Percentiles rank a stretch among this genome's conserved stretches.
Conservation (phyloP, 495 filamentous ascomycete species). For the Annulohypoxylon bovei region DNA sequence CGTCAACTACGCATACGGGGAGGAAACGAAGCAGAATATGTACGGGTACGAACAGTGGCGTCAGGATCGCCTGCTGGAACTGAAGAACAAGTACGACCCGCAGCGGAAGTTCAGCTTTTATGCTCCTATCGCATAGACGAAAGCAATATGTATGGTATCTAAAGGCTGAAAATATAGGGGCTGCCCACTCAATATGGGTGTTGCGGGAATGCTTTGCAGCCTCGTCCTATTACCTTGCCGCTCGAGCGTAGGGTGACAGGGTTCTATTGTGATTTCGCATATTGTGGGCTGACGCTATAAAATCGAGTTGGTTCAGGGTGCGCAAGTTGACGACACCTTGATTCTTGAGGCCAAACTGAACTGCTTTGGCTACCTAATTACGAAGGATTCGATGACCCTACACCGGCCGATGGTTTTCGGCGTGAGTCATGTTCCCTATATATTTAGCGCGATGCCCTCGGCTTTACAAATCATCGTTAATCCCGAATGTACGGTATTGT, state of each 20-base stretch:
- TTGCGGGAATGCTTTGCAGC: not conserved
- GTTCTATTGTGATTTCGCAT: not conserved
- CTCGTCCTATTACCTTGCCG: not conserved
- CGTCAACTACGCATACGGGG: constrained; percentile 69
- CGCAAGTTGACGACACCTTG: not conserved
- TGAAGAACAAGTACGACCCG: constrained; percentile 69
- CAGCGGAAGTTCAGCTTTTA: constrained; percentile 63
- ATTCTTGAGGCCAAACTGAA: not conserved
- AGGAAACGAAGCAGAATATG: constrained; percentile 55
- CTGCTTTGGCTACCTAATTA: not conserved
- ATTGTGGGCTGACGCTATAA: not conserved
- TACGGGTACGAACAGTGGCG: constrained; percentile 66
- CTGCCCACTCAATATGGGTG: not conserved
- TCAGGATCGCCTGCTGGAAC: constrained; percentile 47
- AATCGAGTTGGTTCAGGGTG: not conserved
- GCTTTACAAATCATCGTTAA: constrained; percentile 4
- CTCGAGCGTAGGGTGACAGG: not conserved
- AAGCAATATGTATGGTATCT: not conserved
- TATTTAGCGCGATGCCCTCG: not conserved
- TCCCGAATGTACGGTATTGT: not conserved
- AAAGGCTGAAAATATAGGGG: not conserved
- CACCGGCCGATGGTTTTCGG: not conserved
- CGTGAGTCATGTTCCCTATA: not conserved
- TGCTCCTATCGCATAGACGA: constrained; percentile 52
- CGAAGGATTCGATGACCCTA: not conserved